Evolutionary conservation across 441 rosid species (phyloP).

Genomic region (Syzygium syzygioides): DNA sequence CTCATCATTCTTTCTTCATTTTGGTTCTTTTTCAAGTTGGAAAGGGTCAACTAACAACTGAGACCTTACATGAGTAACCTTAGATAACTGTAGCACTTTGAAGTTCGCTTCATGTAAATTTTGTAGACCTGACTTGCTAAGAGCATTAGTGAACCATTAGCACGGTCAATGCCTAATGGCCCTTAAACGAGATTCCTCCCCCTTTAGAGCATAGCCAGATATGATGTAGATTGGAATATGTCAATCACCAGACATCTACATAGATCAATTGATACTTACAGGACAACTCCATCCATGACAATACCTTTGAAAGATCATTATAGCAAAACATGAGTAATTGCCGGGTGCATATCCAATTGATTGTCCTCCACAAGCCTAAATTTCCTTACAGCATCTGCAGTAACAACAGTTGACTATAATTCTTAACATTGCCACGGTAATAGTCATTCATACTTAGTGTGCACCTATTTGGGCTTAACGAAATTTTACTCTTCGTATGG

Average conservation of each 20-base stretch:
- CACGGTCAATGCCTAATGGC: not conserved
- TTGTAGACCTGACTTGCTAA: not conserved
- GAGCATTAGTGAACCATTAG: not conserved
- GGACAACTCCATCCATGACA: not conserved
- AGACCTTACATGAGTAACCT: not conserved
- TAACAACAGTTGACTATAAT: not conserved
- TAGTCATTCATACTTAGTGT: not conserved
- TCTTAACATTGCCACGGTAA: not conserved
- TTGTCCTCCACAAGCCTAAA: not conserved
- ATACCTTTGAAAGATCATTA: not conserved
- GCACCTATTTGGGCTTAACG: not conserved
- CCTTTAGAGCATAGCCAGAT: not conserved
- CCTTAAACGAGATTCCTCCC: not conserved
- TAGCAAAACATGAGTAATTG: not conserved
- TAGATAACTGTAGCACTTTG: not conserved
- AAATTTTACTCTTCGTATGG: not conserved
- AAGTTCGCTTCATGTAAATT: not conserved
- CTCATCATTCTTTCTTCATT: not conserved
- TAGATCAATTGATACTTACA: not conserved
- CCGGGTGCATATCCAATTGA: not conserved
- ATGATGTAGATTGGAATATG: not conserved
- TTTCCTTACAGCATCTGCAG: not conserved
- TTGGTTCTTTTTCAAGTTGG: not conserved
- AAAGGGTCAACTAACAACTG: not conserved
- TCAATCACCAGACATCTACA: not conserved